Base-by-base conservation (phyloP, 2,329 filamentous ascomycete species). In the Aspergillus fumigatiaffinis region DNA sequence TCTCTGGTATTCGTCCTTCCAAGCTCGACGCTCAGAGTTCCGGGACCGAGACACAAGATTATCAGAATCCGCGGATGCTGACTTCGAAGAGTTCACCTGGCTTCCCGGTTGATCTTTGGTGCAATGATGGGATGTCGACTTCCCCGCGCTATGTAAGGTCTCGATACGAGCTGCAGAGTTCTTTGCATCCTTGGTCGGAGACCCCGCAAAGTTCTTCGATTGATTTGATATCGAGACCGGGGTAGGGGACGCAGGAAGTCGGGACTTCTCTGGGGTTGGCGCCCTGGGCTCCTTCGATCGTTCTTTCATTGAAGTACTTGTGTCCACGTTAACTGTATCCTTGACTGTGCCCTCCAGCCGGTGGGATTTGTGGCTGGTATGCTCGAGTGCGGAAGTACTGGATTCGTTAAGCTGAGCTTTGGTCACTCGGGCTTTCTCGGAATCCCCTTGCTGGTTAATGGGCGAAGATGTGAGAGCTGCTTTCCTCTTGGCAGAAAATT, bases 111-210 rank as follows among this genome's bases (percentile, higher is more conserved):
- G 62, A 50, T 67, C 60, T 57, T 71, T 76, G 29, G 66, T 70
- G 60, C 55, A 55, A 35, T 60, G 60, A 52, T 66, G 67, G 6
- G 66, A 65, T n/a, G 77, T 75, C 4, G 75, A 76, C 25, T 70
- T 76, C 25, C 68, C 72, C 61, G 79, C 74, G 38, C 66, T 68
- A 53, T 77, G 75, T 12, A 61, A 66, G 5, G 72, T 73, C 28
- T 78, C 76, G 14, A 74, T 69, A 42, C 75, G 74, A 69, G 76
- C 73, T 23, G 68, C 64, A 2, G 63, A 66, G 35, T 63, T 65
- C 63, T 71, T 78, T 25, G 71, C 56, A 23, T 76, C 75, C 64
- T 77, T 80, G 56, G 74, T 75, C 0, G 78, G 76, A 1, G 79
- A 80, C 14, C 72, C 64, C 26, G 76, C 71, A 14, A 63, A 61